These are phyloP conservation scores for Mucor velutinosus DNA, from an alignment of 371 early-diverging fungal genomes.

Conservation along the genomic window DNA sequence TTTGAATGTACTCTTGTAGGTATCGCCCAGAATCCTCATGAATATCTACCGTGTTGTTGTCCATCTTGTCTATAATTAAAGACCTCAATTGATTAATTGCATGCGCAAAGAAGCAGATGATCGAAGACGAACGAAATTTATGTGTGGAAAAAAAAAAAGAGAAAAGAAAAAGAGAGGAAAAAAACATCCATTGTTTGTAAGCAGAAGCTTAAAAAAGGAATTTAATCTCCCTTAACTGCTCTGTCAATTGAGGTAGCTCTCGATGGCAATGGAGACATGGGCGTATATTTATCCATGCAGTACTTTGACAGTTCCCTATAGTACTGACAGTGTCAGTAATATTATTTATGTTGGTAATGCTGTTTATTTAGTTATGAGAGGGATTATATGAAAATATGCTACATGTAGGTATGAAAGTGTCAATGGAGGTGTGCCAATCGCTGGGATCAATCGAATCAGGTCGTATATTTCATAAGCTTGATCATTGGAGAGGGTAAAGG, in stretches of 20 bases:
- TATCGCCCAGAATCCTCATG: constrained; percentile 51
- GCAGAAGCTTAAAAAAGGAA: background rate
- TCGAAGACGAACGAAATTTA: background rate
- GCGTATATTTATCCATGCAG: background rate
- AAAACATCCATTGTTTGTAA: background rate
- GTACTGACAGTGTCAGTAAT: too few relatives aligned
- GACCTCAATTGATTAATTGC: background rate
- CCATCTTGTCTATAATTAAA: background rate
- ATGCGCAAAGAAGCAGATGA: background rate
- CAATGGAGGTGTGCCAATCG: too few relatives aligned
- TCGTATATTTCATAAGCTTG: too few relatives aligned
- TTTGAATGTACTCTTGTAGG: constrained; percentile 48
- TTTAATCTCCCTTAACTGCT: background rate
- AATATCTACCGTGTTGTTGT: constrained; percentile 12
- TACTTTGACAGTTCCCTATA: too few relatives aligned
- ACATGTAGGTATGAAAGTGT: too few relatives aligned
- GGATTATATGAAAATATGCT: too few relatives aligned
- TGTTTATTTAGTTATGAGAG: too few relatives aligned
- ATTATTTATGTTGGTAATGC: too few relatives aligned
- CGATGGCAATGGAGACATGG: too few relatives aligned
- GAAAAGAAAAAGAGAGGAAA: background rate
- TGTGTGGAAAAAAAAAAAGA: background rate
- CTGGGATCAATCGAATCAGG: too few relatives aligned
- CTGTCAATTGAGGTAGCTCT: too few relatives aligned
- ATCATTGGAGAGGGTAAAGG: too few relatives aligned